phyloP scores from a whole-genome alignment of 2,329 filamentous ascomycete genomes.

The Scedosporium minutisporum region DNA sequence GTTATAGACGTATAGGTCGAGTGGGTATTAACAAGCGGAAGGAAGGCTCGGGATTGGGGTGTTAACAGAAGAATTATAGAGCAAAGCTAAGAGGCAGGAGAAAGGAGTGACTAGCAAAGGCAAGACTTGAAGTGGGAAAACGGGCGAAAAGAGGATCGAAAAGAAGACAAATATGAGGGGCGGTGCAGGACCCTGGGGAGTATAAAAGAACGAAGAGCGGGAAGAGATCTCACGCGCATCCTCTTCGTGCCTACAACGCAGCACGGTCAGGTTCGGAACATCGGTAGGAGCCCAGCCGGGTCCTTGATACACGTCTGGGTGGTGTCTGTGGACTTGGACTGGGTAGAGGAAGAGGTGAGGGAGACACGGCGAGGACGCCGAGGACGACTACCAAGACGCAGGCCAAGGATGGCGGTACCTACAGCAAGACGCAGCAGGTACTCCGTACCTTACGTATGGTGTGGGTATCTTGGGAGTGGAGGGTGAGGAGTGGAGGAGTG shows the following conservation, averaged over 20 bases:
- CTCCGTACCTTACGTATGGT: background rate
- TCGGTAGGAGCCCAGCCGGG: conserved; percentile 42
- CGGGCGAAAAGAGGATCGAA: conserved; percentile 24
- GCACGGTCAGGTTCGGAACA: conserved; percentile 37
- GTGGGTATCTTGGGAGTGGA: conserved; percentile 6
- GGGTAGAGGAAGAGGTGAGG: conserved; percentile 12
- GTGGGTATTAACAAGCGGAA: conserved; percentile 16
- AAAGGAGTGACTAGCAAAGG: conserved; percentile 42
- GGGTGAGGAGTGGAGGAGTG: conserved; percentile 10
- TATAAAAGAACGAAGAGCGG: conserved; percentile 40
- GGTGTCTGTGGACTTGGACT: conserved; percentile 20
- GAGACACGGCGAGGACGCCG: conserved; percentile 11
- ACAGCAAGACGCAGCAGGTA: background rate
- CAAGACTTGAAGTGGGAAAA: conserved; percentile 7
- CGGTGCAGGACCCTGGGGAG: conserved; percentile 38
- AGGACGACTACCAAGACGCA: background rate
- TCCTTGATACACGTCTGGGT: conserved; percentile 34
- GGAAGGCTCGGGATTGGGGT: conserved; percentile 15
- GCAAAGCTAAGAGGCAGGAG: conserved; percentile 15
- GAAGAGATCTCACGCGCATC: conserved; percentile 14
- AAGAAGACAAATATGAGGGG: conserved; percentile 32
- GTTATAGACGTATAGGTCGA: conserved; percentile 31
- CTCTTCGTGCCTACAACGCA: conserved; percentile 17
- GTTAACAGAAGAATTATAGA: conserved; percentile 26
- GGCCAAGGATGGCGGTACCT: conserved; percentile 7